Evolutionary conservation across 2,329 filamentous ascomycete species (phyloP).

Genomic region (Diatrype stigma): DNA sequence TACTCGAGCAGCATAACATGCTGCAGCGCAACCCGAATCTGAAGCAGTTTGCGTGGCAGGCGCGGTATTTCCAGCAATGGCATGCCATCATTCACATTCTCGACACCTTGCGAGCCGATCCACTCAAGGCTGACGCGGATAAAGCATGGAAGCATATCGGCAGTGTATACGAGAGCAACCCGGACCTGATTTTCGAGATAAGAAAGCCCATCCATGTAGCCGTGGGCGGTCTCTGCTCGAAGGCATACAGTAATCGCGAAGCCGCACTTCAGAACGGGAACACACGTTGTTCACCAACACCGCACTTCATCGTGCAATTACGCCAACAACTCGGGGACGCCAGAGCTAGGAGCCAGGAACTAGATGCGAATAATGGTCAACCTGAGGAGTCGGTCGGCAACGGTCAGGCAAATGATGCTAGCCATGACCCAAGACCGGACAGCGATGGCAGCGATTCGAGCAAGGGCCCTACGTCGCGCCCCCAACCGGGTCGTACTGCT

Average conservation of each 20-base stretch:
- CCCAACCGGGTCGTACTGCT: background rate
- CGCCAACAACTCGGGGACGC: constrained; percentile 16
- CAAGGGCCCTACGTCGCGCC: no score
- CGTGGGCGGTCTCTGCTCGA: constrained; percentile 28
- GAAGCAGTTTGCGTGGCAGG: constrained; percentile 28
- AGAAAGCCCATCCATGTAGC: constrained; percentile 26
- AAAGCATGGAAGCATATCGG: constrained; percentile 32
- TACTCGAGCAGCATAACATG: constrained; percentile 29
- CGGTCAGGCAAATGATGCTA: no score
- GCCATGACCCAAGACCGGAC: no score
- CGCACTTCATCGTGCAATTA: constrained; percentile 15
- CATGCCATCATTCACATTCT: constrained; percentile 32
- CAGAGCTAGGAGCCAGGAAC: constrained; percentile 12
- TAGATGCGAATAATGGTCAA: background rate
- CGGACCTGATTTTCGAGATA: constrained; percentile 18
- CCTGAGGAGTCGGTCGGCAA: no score
- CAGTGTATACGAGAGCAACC: constrained; percentile 29
- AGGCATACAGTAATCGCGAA: constrained; percentile 22
- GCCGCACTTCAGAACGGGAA: constrained; percentile 11
- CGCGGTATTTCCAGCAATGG: constrained; percentile 28
- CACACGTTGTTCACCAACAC: background rate
- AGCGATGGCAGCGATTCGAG: no score
- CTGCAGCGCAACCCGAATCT: constrained; percentile 28
- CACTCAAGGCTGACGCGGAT: constrained; percentile 23
- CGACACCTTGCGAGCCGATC: constrained; percentile 29